These are phyloP conservation scores for Pseudohalonectria lignicola DNA, from an alignment of 2,329 filamentous ascomycete genomes.

Conservation along the genomic window DNA sequence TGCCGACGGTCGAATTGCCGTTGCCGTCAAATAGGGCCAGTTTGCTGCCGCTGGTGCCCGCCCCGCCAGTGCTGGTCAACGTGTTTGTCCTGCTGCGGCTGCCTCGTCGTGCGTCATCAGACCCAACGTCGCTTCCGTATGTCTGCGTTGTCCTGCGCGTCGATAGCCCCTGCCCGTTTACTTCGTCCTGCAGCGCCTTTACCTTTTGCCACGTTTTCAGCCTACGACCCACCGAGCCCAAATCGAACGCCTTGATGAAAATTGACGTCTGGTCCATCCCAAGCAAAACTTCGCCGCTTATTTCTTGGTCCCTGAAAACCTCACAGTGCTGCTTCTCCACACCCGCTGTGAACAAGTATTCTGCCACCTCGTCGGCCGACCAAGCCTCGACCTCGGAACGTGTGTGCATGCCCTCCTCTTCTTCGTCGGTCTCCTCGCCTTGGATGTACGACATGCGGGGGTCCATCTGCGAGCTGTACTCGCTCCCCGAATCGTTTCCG, in stretches of 20 bases:
- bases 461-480: constrained; percentile 72
- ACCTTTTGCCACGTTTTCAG: constrained; percentile 97
- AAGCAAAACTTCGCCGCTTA: constrained; percentile 82
- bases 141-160: constrained; percentile 42
- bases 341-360: constrained; percentile 75
- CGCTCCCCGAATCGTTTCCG: constrained; percentile 71
- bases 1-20: constrained; percentile 24
- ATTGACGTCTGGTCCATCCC: constrained; percentile 93
- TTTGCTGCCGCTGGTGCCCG: too few relatives aligned
- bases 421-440: constrained; percentile 90
- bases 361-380: constrained; percentile 73
- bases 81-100: constrained; percentile 43
- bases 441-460: constrained; percentile 83
- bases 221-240: constrained; percentile 80
- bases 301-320: constrained; percentile 92
- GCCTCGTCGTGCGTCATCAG: constrained; percentile 30
- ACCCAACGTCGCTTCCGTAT: constrained; percentile 47
- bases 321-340: constrained; percentile 87
- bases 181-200: constrained; percentile 80
- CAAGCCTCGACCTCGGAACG: constrained; percentile 66
- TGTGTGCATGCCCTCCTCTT: constrained; percentile 62
- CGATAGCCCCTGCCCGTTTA: constrained; percentile 39
- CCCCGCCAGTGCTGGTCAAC: constrained; percentile 29
- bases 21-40: constrained; percentile 20
- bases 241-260: constrained; percentile 89